These are phyloP conservation scores for Anthoceros angustus DNA, from an alignment of 225 moss, liverwort and hornwort species.

Conservation along the genomic window DNA sequence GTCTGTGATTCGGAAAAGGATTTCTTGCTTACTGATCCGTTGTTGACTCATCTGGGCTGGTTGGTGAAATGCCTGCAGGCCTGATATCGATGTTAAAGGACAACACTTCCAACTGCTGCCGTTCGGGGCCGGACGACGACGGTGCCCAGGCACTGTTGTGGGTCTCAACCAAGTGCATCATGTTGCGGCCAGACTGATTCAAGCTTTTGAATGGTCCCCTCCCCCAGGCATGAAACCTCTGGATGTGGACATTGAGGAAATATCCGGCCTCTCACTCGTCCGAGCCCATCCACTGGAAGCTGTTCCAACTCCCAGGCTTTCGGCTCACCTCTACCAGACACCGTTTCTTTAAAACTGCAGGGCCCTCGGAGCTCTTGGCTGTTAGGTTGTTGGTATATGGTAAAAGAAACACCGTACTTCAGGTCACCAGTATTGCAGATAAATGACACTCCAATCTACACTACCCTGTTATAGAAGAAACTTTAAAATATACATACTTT, in stretches of 20 bases:
- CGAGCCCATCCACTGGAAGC: background rate
- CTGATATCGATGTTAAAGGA: conserved; percentile 23
- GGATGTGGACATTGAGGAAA: background rate
- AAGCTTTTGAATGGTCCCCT: conserved; percentile 7
- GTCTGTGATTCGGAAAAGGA: too few species aligned
- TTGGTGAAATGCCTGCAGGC: background rate
- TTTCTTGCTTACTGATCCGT: too few species aligned
- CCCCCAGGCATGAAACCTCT: background rate
- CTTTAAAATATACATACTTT: too few species aligned
- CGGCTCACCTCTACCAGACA: background rate
- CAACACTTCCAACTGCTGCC: conserved; percentile 39
- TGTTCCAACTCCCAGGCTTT: background rate
- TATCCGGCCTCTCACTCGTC: background rate
- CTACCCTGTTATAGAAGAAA: too few species aligned
- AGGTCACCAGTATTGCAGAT: too few species aligned
- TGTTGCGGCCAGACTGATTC: conserved; percentile 19
- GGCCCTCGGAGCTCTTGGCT: too few species aligned
- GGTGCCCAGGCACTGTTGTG: conserved; percentile 26
- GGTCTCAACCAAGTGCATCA: conserved; percentile 23
- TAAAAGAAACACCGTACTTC: too few species aligned
- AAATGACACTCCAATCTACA: too few species aligned
- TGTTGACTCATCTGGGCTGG: background rate
- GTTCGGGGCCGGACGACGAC: conserved; percentile 30
- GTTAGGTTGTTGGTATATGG: too few species aligned
- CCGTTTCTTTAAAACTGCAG: too few species aligned